Evolutionary conservation across 345 rosid genomes (phyloP).

Genomic region (Bruguiera sexangula): DNA sequence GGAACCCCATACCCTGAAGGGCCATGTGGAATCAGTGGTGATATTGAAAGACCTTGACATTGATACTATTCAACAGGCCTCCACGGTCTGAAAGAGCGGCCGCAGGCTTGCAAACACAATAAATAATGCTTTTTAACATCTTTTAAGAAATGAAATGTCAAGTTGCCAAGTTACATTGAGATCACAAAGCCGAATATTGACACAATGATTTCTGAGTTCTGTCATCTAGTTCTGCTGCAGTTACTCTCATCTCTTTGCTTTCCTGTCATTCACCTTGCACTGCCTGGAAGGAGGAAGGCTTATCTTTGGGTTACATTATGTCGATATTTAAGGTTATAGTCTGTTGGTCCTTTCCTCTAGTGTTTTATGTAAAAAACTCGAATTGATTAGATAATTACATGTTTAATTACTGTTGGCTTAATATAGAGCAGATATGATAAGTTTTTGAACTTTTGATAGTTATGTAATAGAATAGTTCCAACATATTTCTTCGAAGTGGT

Average conservation of each 20-base stretch:
- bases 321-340: conserved; percentile 13
- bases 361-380: neutral
- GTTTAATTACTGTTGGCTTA: neutral
- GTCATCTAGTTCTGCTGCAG: neutral
- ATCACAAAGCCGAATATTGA: neutral
- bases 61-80: conserved; percentile 13
- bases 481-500: neutral
- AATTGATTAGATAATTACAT: too few species aligned
- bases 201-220: neutral
- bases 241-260: neutral
- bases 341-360: neutral
- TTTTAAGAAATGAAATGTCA: conserved; percentile 15
- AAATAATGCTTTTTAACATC: conserved; percentile 10
- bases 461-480: neutral
- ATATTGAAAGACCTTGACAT: conserved; percentile 13
- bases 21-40: conserved; percentile 17
- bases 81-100: conserved; percentile 2
- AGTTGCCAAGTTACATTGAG: neutral
- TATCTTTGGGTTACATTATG: conserved; percentile 11
- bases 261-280: neutral
- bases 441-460: neutral
- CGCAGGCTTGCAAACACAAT: conserved; percentile 1
- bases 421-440: neutral
- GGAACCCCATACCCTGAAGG: conserved; percentile 14
- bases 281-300: conserved; percentile 7